Conservation (phyloP, 495 filamentous ascomycete genomes). For the Tricharina praecox region DNA sequence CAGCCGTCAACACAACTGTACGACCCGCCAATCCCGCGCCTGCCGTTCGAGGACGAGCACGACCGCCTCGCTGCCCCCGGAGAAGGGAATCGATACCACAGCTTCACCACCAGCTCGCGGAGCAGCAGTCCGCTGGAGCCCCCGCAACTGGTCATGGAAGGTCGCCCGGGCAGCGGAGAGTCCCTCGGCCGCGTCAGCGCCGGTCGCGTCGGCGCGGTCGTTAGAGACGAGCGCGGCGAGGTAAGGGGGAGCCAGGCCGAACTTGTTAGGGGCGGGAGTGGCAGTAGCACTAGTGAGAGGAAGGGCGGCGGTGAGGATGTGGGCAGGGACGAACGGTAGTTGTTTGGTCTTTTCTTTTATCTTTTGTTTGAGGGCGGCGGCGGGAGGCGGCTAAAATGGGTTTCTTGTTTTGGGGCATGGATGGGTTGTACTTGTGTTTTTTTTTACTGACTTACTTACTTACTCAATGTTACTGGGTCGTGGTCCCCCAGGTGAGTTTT, state of each 20-base stretch:
- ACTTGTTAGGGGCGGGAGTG: background rate
- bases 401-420: too few species aligned
- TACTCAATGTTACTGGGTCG: too few species aligned
- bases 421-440: too few species aligned
- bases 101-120: conserved; percentile 10
- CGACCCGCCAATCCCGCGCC: conserved; percentile 12
- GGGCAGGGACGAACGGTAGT: too few species aligned
- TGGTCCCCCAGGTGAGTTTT: too few species aligned
- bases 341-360: too few species aligned
- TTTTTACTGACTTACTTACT: too few species aligned
- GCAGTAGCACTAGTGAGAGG: too few species aligned
- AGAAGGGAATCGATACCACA: conserved; percentile 2
- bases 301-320: too few species aligned
- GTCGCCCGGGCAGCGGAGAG: conserved; percentile 18
- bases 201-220: background rate
- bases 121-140: conserved; percentile 22
- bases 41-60: conserved; percentile 15
- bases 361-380: too few species aligned
- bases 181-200: conserved; percentile 17
- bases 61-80: background rate
- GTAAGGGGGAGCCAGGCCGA: conserved; percentile 4
- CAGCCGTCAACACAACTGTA: conserved; percentile 15
- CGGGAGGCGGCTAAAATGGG: too few species aligned
- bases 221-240: background rate
- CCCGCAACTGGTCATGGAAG: conserved; percentile 15